Evolutionary conservation across 805 yeast genomes (phyloP), one percentile per base, ranked within the genome.

Genomic region (Starmerella apis): DNA sequence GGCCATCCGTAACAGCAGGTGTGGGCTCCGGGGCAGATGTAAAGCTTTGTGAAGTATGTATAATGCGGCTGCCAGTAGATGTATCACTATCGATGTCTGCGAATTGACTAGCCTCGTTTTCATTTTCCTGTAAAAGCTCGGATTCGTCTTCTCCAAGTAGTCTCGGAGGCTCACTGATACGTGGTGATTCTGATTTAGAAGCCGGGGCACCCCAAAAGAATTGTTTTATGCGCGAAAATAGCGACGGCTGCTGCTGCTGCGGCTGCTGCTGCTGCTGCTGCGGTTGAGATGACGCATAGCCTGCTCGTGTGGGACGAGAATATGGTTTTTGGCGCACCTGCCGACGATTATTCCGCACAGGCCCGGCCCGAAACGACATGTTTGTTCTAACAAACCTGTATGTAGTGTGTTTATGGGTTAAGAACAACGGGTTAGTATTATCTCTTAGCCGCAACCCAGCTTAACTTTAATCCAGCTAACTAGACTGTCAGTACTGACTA

Each of bases 1-100:
- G 78, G 19, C 47, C 51, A 7, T 32, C 48, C 13, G 39, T 14
- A 23, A 43, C 46, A 7, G 18, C 44, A 3, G 33, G 33, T 9
- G 33, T n/a, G 11, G 30, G 10, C 13, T 37, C 42, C 5, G 30
- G 25, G 3, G 25, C 39, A 4, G 7, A 3, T 10, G 30, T 37
- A 30, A 37, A 37, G 42, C 42, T 37, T 6, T n/a, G 44, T n/a
- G 44, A 18, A 6, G 44, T 28, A 16, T 43, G 46, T 11, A 31
- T 28, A n/a, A 43, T 43, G 28, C 46, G 46, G 37, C 46, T 43
- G 18, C 46, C 46, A 19, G 37, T 43, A 8, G 46, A 43, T 4
- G 46, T 30, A 16, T 28, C 37, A 37, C 46, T 43, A 9, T 43
- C 46, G 19, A 27, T 13, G 23, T 41, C 44, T 7, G 32, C 44